These are phyloP conservation scores for Benincasa hispida DNA, from an alignment of 306 rosid species.

Conservation along the genomic window DNA sequence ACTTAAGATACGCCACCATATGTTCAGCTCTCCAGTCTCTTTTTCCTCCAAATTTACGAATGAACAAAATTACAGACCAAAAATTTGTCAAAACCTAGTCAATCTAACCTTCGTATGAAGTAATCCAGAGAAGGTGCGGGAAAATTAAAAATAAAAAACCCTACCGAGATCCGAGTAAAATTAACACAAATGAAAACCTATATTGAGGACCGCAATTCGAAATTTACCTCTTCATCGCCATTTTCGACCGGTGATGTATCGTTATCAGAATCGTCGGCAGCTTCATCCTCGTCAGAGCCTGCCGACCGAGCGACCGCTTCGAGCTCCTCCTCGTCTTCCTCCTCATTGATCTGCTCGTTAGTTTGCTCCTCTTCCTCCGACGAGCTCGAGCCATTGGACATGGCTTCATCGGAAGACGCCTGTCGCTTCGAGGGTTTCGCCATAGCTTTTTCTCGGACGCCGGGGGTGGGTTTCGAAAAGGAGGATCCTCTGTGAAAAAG, in stretches of 20 bases:
- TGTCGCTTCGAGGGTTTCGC: slow-evolving; percentile 43
- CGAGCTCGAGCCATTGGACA: slow-evolving; percentile 39
- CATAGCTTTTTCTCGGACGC: slow-evolving; percentile 35
- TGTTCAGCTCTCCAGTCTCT: neutral
- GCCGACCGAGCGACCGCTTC: slow-evolving; percentile 86
- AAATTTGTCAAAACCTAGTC: neutral
- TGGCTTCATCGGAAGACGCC: slow-evolving; percentile 65
- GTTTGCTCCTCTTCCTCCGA: slow-evolving; percentile 37
- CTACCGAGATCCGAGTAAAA: slow-evolving; percentile 18
- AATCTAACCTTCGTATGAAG: slow-evolving; percentile 16
- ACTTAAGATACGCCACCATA: neutral
- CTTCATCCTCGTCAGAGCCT: slow-evolving; percentile 48
- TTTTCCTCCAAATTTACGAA: neutral
- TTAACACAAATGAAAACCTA: neutral
- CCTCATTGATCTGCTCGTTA: slow-evolving; percentile 57
- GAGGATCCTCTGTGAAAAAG: neutral
- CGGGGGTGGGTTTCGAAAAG: slow-evolving; percentile 41
- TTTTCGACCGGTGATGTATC: slow-evolving; percentile 16
- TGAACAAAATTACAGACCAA: neutral
- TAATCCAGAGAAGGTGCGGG: neutral
- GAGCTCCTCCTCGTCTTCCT: slow-evolving; percentile 82
- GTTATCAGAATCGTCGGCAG: slow-evolving; percentile 27
- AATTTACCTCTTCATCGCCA: slow-evolving; percentile 45
- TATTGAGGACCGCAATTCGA: neutral
- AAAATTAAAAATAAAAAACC: neutral